phyloP scores from a whole-genome alignment of 768 basidiomycete genomes.

The Leccinum disarticulatum region DNA sequence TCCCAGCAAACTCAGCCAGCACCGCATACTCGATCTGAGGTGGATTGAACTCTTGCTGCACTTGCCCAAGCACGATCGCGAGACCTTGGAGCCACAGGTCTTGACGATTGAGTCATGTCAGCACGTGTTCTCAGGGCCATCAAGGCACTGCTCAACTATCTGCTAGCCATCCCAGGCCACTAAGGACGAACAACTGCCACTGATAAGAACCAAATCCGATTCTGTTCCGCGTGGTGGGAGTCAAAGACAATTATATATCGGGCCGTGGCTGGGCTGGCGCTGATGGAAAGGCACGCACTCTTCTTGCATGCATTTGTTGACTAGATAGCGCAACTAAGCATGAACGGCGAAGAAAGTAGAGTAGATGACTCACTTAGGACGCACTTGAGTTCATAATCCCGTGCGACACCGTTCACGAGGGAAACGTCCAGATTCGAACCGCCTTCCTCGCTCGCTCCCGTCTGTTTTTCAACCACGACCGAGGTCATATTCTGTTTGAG shows the following conservation, averaged over 20 bases:
- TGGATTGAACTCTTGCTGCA: conserved; percentile 44
- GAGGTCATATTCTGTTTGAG: conserved; percentile 4
- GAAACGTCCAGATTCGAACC: conserved; percentile 3
- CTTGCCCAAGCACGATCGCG: conserved; percentile 45
- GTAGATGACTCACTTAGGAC: conserved; percentile 25
- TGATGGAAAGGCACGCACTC: conserved; percentile 34
- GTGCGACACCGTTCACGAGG: conserved; percentile 27
- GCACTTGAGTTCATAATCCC: conserved; percentile 36
- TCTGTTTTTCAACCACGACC: conserved; percentile 19
- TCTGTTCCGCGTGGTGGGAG: conserved; percentile 23
- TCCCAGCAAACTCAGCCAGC: conserved; percentile 45
- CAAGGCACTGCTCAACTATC: conserved; percentile 38
- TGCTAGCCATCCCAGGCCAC: conserved; percentile 50
- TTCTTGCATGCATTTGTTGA: conserved; percentile 47
- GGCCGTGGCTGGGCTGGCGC: not conserved
- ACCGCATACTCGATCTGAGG: conserved; percentile 45
- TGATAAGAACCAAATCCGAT: conserved; percentile 54
- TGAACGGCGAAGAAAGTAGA: not conserved
- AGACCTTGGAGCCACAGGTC: conserved; percentile 47
- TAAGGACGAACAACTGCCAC: conserved; percentile 44
- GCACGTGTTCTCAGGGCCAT: conserved; percentile 23
- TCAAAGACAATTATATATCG: too few species aligned
- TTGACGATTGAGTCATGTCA: conserved; percentile 4
- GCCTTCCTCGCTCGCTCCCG: conserved; percentile 12
- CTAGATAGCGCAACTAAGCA: conserved; percentile 21